Percentiles rank a stretch among this genome's conserved stretches.
These are phyloP conservation scores for Actinomortierella wolfii DNA, from an alignment of 371 early-diverging fungal genomes.

Conservation along the genomic window DNA sequence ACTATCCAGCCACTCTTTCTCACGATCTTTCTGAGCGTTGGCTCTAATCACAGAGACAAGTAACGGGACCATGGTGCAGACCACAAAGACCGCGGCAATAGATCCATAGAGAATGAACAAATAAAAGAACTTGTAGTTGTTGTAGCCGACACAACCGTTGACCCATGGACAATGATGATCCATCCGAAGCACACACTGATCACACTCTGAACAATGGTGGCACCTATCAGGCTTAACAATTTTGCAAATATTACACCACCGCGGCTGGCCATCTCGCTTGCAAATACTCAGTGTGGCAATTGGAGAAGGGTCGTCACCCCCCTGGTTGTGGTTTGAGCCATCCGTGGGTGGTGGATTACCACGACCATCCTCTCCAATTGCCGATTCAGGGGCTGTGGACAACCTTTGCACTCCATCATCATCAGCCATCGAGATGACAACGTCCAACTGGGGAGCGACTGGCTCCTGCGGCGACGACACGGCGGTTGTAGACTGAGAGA, in stretches of 20 bases:
- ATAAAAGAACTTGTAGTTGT: conserved; percentile 83
- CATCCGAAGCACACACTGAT: conserved; percentile 77
- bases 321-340: background rate
- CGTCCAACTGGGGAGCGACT: background rate
- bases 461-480: background rate
- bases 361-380: background rate
- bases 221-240: conserved; percentile 84
- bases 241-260: conserved; percentile 59
- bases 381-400: background rate
- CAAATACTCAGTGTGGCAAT: conserved; percentile 51
- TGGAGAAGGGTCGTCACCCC: conserved; percentile 8
- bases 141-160: conserved; percentile 80
- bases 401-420: background rate
- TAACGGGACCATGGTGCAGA: conserved; percentile 39
- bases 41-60: conserved; percentile 18
- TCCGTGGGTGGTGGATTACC: background rate
- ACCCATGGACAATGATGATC: conserved; percentile 74
- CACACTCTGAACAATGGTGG: conserved; percentile 92
- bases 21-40: conserved; percentile 11
- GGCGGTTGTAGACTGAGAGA: background rate
- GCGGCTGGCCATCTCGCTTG: conserved; percentile 54
- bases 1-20: conserved; percentile 7
- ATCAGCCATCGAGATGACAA: background rate
- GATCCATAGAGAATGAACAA: conserved; percentile 74
- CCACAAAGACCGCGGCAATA: conserved; percentile 63